These are phyloP conservation scores for Canavalia gladiata DNA, from an alignment of 306 rosid genomes.

Conservation along the genomic window DNA sequence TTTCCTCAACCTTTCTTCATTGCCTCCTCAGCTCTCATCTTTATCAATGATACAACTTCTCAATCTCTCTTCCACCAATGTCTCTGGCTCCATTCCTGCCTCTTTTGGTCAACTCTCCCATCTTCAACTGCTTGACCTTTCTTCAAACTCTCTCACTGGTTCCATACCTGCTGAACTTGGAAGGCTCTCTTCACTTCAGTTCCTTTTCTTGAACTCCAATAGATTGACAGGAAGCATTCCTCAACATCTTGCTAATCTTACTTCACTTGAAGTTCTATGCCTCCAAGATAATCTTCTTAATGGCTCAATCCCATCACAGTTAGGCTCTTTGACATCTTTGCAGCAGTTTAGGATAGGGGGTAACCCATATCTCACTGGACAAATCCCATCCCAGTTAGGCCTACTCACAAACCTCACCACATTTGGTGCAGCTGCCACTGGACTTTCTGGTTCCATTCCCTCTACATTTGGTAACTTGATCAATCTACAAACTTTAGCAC, in stretches of 20 bases:
- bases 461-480: constrained; percentile 84
- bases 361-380: constrained; percentile 82
- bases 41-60: constrained; percentile 89
- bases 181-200: constrained; percentile 72
- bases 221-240: constrained; percentile 74
- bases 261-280: constrained; percentile 77
- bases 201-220: constrained; percentile 83
- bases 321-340: constrained; percentile 81
- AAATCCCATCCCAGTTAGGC: constrained; percentile 79
- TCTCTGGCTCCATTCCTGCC: constrained; percentile 84
- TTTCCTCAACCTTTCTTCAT: constrained; percentile 77
- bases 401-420: constrained; percentile 83
- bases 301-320: constrained; percentile 83
- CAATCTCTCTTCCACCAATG: constrained; percentile 88
- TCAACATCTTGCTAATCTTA: constrained; percentile 68
- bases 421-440: constrained; percentile 94
- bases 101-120: constrained; percentile 75
- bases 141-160: constrained; percentile 84
- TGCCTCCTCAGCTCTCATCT: constrained; percentile 79
- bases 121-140: constrained; percentile 88
- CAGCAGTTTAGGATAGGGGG: constrained; percentile 94
- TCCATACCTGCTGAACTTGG: constrained; percentile 83
- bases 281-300: constrained; percentile 85
- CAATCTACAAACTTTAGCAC: constrained; percentile 83
- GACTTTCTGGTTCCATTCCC: constrained; percentile 86